Conservation (phyloP, 768 basidiomycete genomes). For the Lanmaoa pseudosensibilis region DNA sequence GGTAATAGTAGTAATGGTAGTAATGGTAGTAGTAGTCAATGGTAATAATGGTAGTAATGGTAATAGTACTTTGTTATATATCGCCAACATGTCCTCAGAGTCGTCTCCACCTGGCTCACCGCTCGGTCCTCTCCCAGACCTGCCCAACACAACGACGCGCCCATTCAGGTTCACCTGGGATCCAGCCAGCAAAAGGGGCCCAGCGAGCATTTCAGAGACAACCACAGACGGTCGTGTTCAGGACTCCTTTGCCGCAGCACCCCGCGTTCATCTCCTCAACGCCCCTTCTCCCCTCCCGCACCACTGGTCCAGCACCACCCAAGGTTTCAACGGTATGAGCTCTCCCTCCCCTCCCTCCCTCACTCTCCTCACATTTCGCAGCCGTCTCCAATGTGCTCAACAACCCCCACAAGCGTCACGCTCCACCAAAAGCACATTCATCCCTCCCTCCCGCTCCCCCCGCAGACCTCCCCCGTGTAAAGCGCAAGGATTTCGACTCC, state of each 20-base stretch:
- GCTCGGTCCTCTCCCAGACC: slow-evolving; percentile 42
- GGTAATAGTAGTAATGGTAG: slow-evolving; percentile 21
- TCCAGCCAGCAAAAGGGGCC: slow-evolving; percentile 54
- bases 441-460: slow-evolving; percentile 68
- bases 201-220: slow-evolving; percentile 73
- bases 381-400: slow-evolving; percentile 94
- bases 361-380: slow-evolving; percentile 33
- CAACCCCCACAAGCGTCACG: slow-evolving; percentile 80
- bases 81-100: slow-evolving; percentile 49
- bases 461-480: slow-evolving; percentile 77
- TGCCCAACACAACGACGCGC: slow-evolving; percentile 40
- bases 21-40: neutral
- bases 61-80: too few relatives aligned
- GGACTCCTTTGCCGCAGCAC: slow-evolving; percentile 51
- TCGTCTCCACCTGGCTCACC: slow-evolving; percentile 48
- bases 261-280: slow-evolving; percentile 46
- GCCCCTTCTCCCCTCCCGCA: slow-evolving; percentile 52
- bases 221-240: slow-evolving; percentile 62
- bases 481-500: slow-evolving; percentile 79
- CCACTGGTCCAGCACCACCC: slow-evolving; percentile 79
- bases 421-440: slow-evolving; percentile 87
- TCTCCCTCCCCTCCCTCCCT: neutral
- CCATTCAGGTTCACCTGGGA: slow-evolving; percentile 82
- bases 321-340: slow-evolving; percentile 84
- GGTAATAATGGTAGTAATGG: neutral